Percentiles rank a stretch among this genome's conserved stretches.
Evolutionary conservation across 345 rosid genomes (phyloP).

Genomic region (Populus davidiana): DNA sequence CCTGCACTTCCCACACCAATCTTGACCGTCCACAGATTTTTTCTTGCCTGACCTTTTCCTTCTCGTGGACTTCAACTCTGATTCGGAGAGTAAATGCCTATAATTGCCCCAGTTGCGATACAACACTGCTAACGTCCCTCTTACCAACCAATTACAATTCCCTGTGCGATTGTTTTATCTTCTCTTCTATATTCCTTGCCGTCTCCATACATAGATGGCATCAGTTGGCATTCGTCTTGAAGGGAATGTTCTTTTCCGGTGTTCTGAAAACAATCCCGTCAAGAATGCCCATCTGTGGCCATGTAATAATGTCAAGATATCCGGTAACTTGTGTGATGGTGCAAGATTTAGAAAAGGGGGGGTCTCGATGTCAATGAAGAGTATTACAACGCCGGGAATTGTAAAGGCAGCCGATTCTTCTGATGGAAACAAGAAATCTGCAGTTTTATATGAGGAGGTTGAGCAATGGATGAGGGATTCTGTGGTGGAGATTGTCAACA

Average conservation of each 20-base stretch:
- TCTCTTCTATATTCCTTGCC: too few species aligned
- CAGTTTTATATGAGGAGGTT: background rate
- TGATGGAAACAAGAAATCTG: background rate
- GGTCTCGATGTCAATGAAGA: background rate
- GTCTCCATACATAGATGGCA: background rate
- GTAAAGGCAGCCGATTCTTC: background rate
- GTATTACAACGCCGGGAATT: background rate
- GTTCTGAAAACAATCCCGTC: background rate
- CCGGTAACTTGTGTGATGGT: background rate
- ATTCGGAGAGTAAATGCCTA: background rate
- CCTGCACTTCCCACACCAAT: background rate
- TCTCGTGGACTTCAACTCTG: background rate
- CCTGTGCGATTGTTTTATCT: background rate
- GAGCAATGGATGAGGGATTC: conserved; percentile 9
- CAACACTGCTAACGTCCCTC: too few species aligned
- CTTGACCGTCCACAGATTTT: background rate
- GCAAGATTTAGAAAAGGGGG: background rate
- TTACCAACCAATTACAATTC: too few species aligned
- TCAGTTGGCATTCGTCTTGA: background rate
- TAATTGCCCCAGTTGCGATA: too few species aligned
- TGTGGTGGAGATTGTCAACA: background rate
- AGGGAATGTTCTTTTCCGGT: background rate
- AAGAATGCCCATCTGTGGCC: background rate
- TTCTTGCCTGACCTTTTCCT: background rate
- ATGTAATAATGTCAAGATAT: too few species aligned